Percentiles rank a stretch among this genome's conserved stretches.
Conservation (phyloP, 2,329 filamentous ascomycete species). For the Penicillium sp. region DNA sequence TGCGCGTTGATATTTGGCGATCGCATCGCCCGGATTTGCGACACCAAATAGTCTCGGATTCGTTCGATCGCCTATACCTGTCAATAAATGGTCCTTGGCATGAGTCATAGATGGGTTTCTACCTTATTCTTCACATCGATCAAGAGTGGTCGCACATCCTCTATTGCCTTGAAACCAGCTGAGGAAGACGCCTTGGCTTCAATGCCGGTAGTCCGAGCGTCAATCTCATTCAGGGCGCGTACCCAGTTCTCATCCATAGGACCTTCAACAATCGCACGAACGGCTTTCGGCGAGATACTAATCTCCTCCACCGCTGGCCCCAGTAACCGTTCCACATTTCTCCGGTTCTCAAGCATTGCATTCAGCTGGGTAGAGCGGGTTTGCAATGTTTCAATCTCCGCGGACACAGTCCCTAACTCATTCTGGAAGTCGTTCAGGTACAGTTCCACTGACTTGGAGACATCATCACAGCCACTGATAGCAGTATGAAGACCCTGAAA, state of each 20-base stretch:
- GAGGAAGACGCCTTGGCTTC: conserved; percentile 65
- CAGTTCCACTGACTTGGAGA: conserved; percentile 86
- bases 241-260: conserved; percentile 88
- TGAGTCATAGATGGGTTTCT: conserved; percentile 3
- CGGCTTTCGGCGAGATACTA: conserved; percentile 78
- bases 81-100: conserved; percentile 9
- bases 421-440: conserved; percentile 92
- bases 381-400: conserved; percentile 92
- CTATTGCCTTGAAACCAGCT: conserved; percentile 69
- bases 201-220: conserved; percentile 71
- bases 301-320: conserved; percentile 90
- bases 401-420: conserved; percentile 86
- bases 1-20: conserved; percentile 97
- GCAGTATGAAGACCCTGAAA: conserved; percentile 90
- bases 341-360: conserved; percentile 81
- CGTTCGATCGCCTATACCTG: conserved; percentile 72
- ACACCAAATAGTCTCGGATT: conserved; percentile 90
- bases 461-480: conserved; percentile 86
- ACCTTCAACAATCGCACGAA: conserved; percentile 83
- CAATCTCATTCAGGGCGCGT: conserved; percentile 77
- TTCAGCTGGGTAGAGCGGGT: conserved; percentile 80
- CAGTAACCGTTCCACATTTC: conserved; percentile 81
- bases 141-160: conserved; percentile 81
- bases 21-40: conserved; percentile 88
- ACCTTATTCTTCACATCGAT: conserved; percentile 82